Evolutionary conservation across 2,329 filamentous ascomycete species (phyloP), one percentile per base, ranked within the genome.

Genomic region (Ophiocordyceps camponoti-leonardi): DNA sequence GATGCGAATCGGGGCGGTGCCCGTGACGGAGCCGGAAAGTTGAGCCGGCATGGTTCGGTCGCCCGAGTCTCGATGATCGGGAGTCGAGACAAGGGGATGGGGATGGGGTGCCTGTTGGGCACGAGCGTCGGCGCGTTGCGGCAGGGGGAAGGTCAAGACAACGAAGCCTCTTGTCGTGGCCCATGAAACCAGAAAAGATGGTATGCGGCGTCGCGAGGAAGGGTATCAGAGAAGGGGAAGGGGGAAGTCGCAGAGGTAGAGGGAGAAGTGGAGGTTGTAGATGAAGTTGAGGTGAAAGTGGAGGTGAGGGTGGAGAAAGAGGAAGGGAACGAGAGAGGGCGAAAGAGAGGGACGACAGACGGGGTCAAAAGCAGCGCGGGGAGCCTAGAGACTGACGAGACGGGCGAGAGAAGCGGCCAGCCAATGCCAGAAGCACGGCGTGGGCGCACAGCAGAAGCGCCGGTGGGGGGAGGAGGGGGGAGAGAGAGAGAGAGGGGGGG

Each of bases 1-100:
- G 50, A 64, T 55, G 54, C 57, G 60, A 42, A 64, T 63, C 46
- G 62, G 62, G 49, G 63, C 60, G 53, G 54, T 61, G 51, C 58
- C 55, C 50, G 60, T 54, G 53, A 63, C 61, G 47, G 61, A 55
- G 49, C 58, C 57, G 53, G 61, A 62, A 48, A 64, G 48, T 58
- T 64, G 62, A 49, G 62, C 61, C 46, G 62, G 61, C 62, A 65
- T 65, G 52, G 51, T 51, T 55, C 46, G 47, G 48, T 49, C 51
- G 48, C 18, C 4, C 40, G 37, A 33, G 31, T 12, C 30, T 31
- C 30, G 10, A 31, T n/a, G 31, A 39, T 19, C 16, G 6, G 18
- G 5, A 41, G n/a, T 3, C 20, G 37, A 14, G 37, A 19, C 37
- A n/a, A 33, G 31, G 16, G 13, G 26, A 28, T 28, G 31, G 16